Evolutionary conservation across 257 asterid species (phyloP).

Genomic region (Solanum chilense): DNA sequence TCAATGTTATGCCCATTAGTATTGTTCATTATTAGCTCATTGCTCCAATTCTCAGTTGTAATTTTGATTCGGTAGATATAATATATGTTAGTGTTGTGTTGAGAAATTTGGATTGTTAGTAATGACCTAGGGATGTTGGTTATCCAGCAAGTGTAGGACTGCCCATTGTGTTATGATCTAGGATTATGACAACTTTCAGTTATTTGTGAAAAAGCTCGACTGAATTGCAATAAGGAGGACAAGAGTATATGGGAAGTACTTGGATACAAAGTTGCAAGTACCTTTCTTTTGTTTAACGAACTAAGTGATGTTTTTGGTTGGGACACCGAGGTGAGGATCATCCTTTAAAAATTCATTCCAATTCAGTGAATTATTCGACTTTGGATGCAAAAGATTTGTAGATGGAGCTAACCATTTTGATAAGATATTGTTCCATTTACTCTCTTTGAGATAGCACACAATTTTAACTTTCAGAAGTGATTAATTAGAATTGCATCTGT

Average conservation of each 20-base stretch:
- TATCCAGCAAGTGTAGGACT: neutral
- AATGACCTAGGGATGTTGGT: neutral
- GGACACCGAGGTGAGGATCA: neutral
- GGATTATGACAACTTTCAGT: neutral
- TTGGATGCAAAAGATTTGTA: too few relatives aligned
- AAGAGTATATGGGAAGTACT: neutral
- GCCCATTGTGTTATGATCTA: neutral
- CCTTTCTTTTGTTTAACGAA: neutral
- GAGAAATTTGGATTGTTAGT: neutral
- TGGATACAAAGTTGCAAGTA: neutral
- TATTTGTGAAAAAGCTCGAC: neutral
- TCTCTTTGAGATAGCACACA: neutral
- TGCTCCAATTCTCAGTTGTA: neutral
- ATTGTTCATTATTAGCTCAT: neutral
- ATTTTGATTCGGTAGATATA: neutral
- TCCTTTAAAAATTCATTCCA: too few relatives aligned
- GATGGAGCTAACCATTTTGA: too few relatives aligned
- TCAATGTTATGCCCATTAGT: neutral
- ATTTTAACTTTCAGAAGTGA: neutral
- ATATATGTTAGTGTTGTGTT: neutral
- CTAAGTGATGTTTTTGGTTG: neutral
- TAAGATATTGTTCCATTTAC: neutral
- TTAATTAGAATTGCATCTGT: neutral
- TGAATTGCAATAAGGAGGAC: neutral
- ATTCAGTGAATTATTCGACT: too few relatives aligned